These are phyloP conservation scores for Cladosporium sphaerospermum DNA, from an alignment of 2,329 filamentous ascomycete genomes.

Conservation along the genomic window DNA sequence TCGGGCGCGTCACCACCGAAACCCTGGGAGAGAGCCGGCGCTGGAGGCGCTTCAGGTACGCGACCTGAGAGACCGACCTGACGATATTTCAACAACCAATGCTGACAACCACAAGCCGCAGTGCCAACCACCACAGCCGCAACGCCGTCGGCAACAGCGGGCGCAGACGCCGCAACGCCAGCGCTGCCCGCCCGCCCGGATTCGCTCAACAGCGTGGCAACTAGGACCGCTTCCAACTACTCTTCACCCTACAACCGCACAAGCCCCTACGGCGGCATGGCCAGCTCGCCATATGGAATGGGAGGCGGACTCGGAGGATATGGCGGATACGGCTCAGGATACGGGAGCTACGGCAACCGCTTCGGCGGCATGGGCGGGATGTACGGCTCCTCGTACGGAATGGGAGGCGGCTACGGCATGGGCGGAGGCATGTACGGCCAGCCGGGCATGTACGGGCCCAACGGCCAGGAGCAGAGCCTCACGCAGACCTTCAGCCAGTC, in stretches of 20 bases:
- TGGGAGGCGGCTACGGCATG: conserved; percentile 31
- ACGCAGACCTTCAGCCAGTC: conserved; percentile 94
- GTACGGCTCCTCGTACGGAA: conserved; percentile 24
- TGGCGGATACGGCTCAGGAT: conserved; percentile 17
- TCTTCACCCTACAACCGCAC: conserved; percentile 42
- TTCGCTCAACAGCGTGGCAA: conserved; percentile 70
- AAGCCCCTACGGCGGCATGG: conserved; percentile 39
- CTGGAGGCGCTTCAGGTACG: conserved; percentile 35
- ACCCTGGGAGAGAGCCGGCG: conserved; percentile 84
- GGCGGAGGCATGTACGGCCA: conserved; percentile 25
- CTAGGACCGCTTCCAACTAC: conserved; percentile 81
- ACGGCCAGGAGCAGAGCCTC: conserved; percentile 74
- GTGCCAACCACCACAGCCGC: conserved; percentile 40
- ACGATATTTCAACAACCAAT: conserved; percentile 22
- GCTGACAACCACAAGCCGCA: conserved; percentile 34
- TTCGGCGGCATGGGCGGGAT: conserved; percentile 25
- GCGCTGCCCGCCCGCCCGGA: conserved; percentile 75
- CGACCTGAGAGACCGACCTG: neutral
- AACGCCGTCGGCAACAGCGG: conserved; percentile 36
- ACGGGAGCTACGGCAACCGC: conserved; percentile 17
- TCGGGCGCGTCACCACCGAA: conserved; percentile 70
- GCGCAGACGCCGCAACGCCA: conserved; percentile 46
- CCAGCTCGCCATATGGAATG: conserved; percentile 44
- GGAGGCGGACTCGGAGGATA: conserved; percentile 42
- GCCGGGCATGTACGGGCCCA: conserved; percentile 46